These are phyloP conservation scores for Magnolia changhungtana DNA, from an alignment of 164 flowering plant species.

Conservation along the genomic window DNA sequence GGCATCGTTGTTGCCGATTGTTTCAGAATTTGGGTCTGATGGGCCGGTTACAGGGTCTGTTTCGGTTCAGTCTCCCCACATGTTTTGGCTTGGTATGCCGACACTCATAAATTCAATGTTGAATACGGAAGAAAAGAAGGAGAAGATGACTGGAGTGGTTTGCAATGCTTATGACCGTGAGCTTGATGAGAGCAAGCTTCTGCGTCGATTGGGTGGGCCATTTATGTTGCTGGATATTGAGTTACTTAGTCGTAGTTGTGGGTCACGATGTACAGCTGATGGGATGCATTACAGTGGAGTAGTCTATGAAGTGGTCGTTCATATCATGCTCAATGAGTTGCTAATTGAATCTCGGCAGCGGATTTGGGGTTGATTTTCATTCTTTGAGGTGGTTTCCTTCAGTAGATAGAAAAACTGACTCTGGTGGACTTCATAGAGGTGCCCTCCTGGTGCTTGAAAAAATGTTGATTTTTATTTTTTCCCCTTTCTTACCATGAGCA, in stretches of 20 bases:
- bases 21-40: slow-evolving; percentile 30
- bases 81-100: slow-evolving; percentile 95
- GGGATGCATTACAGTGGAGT: slow-evolving; percentile 84
- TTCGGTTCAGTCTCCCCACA: slow-evolving; percentile 46
- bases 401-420: slow-evolving; percentile 2
- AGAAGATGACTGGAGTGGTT: slow-evolving; percentile 36
- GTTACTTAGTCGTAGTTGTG: slow-evolving; percentile 65
- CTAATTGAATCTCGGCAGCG: slow-evolving; percentile 84
- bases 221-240: slow-evolving; percentile 59
- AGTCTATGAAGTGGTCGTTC: slow-evolving; percentile 81
- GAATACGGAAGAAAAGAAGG: slow-evolving; percentile 70
- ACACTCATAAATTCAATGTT: slow-evolving; percentile 62
- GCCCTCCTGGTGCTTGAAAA: not conserved
- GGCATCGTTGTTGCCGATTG: slow-evolving; percentile 37
- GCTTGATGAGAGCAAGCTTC: slow-evolving; percentile 50
- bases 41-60: slow-evolving; percentile 43
- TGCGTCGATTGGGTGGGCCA: slow-evolving; percentile 66
- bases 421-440: not conserved
- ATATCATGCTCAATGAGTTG: slow-evolving; percentile 79
- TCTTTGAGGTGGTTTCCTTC: not conserved
- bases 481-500: not conserved
- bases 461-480: not conserved
- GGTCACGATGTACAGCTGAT: slow-evolving; percentile 70
- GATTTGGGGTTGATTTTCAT: slow-evolving; percentile 20
- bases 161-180: slow-evolving; percentile 38